Base-by-base conservation (phyloP, 1,284 basidiomycete genomes). In the Caloboletus firmus region DNA sequence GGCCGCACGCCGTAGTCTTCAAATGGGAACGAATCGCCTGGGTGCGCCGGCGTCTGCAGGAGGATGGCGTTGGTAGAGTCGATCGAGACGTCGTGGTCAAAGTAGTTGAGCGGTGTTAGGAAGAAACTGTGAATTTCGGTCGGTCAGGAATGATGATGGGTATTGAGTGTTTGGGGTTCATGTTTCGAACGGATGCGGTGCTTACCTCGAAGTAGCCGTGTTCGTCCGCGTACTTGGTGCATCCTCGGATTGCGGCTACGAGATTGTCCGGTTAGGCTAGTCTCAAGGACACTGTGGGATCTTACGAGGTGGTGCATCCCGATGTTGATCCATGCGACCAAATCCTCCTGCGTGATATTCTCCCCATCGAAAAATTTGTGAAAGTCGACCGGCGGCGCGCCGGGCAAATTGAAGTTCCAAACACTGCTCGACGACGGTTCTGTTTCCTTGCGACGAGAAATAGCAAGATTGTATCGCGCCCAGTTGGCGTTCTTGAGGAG, bases 391-490 rank as follows among this genome's bases (percentile, higher is more conserved):
- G 78, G 72, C 1, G 84, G 84, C 3, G 64, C 65, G 1, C 80
- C 82, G 1, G 84, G 83, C 3, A 86, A 69, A 61, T 87, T 79
- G 54, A 81, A 73, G 67, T 87, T 87, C 82, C 82, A 86, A 67
- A 79, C 78, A 39, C 72, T 75, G 55, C 78, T 81, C 12, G 79
- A 80, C 0, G 72, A 72, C 2, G 80, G 82, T 65, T 87, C 84
- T 1, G 75, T 77, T 24, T 86, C 84, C 68, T 86, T 84, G 42
- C 79, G 74, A 53, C 67, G 68, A 12, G 82, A 80, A 7, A 87
- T 78, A 1, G 81, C 80, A 11, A 87, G 69, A 62, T 85, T 83
- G 63, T 85, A 81, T 45, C 81, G 77, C 2, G 84, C 83, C 80
- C 83, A 87, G 62, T 86, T 81, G 5, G 80, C 83, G 48, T 82